Conservation (phyloP, 192 early-diverging fungal genomes). For the Endogone sp. region DNA sequence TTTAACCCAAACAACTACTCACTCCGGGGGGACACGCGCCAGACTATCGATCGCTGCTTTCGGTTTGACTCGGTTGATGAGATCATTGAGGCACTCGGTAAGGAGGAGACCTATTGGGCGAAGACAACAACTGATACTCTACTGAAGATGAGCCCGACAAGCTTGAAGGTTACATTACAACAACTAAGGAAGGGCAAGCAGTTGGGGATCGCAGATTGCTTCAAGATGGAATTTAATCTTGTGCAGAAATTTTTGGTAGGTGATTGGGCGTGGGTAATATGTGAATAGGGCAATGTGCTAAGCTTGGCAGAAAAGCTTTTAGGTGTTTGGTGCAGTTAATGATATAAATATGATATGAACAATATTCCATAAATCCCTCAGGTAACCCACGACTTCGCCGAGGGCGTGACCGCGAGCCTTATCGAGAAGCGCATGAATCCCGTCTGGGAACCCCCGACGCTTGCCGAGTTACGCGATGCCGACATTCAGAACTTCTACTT, state of each 20-base stretch:
- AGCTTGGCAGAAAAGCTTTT: too few species aligned
- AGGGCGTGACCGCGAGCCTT: constrained; percentile 82
- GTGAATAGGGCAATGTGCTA: too few species aligned
- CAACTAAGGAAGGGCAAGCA: constrained; percentile 72
- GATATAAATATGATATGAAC: background rate
- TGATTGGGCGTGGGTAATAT: too few species aligned
- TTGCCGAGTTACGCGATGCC: constrained; percentile 45
- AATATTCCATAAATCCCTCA: constrained; percentile 13
- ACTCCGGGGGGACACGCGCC: constrained; percentile 42
- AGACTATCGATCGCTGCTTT: constrained; percentile 81
- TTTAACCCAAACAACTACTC: constrained; percentile 34
- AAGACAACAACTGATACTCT: constrained; percentile 60
- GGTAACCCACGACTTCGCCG: constrained; percentile 75
- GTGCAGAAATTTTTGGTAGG: constrained; percentile 65
- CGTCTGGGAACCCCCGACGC: constrained; percentile 67
- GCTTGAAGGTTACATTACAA: constrained; percentile 83
- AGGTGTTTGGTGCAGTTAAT: too few species aligned
- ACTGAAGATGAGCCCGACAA: constrained; percentile 74
- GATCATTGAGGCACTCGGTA: constrained; percentile 77
- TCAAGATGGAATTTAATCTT: constrained; percentile 82
- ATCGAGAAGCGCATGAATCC: constrained; percentile 59
- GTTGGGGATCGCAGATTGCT: constrained; percentile 71
- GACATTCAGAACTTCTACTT: constrained; percentile 57
- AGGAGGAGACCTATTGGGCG: constrained; percentile 72
- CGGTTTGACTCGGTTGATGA: constrained; percentile 73